Conservation (phyloP, 305 asterid genomes). For the Solanum hybrid region DNA sequence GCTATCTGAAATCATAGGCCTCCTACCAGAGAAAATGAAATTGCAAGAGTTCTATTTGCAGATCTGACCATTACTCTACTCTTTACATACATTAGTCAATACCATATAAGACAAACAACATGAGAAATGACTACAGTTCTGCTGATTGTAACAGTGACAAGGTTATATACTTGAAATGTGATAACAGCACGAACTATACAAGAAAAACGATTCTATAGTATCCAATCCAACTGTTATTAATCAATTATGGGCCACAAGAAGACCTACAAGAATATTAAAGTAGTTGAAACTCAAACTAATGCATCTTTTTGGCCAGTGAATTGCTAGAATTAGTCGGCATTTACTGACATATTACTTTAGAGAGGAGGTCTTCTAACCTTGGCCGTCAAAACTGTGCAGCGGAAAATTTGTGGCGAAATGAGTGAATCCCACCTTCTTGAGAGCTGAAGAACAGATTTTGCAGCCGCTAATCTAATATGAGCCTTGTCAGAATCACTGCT, state of each 20-base stretch:
- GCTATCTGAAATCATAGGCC: not conserved
- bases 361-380: conserved; percentile 46
- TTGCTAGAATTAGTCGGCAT: not conserved
- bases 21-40: not conserved
- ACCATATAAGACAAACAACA: not conserved
- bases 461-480: conserved; percentile 70
- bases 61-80: not conserved
- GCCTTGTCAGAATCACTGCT: conserved; percentile 58
- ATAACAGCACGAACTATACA: not conserved
- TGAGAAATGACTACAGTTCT: not conserved
- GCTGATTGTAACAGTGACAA: not conserved
- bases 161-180: not conserved
- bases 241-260: not conserved
- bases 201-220: not conserved
- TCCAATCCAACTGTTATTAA: not conserved
- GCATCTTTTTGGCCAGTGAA: not conserved
- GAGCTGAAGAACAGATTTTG: conserved; percentile 76
- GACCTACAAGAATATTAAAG: not conserved
- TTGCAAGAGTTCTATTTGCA: not conserved
- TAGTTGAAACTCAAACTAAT: not conserved
- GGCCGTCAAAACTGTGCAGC: conserved; percentile 50
- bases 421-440: conserved; percentile 94
- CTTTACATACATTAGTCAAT: not conserved
- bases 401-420: conserved; percentile 65
- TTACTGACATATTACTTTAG: not conserved